Evolutionary conservation across 129 eudicot genomes (phyloP).

Genomic region (Tagetes erecta): DNA sequence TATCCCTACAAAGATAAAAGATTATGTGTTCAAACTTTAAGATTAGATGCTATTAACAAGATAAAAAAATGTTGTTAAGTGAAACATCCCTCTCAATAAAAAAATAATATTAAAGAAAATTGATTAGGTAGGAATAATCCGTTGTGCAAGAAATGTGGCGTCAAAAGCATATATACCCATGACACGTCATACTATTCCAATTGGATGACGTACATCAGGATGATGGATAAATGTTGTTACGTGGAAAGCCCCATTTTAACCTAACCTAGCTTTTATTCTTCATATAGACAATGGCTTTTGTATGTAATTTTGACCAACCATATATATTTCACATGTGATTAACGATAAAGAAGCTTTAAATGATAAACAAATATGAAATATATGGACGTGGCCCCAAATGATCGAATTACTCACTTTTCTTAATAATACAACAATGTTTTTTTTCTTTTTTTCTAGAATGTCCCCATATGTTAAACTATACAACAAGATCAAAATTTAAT

Average conservation of each 20-base stretch:
- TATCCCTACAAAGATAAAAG: too few relatives aligned
- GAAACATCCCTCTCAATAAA: too few relatives aligned
- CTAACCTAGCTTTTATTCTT: neutral
- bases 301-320: neutral
- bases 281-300: neutral
- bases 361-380: neutral
- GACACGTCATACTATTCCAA: conserved; percentile 8
- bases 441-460: conserved; percentile 9
- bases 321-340: conserved; percentile 13
- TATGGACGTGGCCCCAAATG: neutral
- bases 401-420: neutral
- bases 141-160: neutral
- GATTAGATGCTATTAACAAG: too few relatives aligned
- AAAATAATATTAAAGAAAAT: too few relatives aligned
- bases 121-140: too few relatives aligned
- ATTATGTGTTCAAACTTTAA: too few relatives aligned
- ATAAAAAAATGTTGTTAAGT: too few relatives aligned
- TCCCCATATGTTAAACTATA: too few relatives aligned
- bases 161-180: neutral
- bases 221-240: neutral
- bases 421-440: neutral
- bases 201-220: conserved; percentile 2
- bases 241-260: conserved; percentile 7
- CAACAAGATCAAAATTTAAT: too few relatives aligned
- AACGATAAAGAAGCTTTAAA: neutral